Conservation (phyloP, 2,329 filamentous ascomycete genomes). For the Penicillium expansum region DNA sequence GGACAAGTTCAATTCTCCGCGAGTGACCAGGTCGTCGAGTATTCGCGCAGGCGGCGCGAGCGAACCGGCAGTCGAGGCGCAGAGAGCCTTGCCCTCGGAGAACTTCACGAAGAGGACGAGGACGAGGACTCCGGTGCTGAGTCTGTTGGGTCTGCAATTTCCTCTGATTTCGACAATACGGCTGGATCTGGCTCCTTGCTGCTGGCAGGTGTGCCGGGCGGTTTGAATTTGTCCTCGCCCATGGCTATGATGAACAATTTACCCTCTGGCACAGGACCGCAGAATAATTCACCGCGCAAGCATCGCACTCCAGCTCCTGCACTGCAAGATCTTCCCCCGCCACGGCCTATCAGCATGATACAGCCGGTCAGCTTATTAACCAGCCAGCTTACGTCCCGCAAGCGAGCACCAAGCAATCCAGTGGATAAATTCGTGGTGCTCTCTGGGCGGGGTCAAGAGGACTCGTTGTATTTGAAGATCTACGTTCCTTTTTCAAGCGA, state of each 20-base stretch:
- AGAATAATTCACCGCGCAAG: conserved; percentile 53
- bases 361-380: conserved; percentile 58
- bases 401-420: conserved; percentile 58
- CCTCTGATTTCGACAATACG: conserved; percentile 55
- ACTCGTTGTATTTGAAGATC: conserved; percentile 62
- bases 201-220: conserved; percentile 48
- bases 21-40: conserved; percentile 37
- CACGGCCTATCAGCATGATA: conserved; percentile 60
- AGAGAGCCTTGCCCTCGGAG: conserved; percentile 31
- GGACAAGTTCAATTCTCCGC: conserved; percentile 51
- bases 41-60: conserved; percentile 28
- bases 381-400: conserved; percentile 56
- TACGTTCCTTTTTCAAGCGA: conserved; percentile 60
- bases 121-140: conserved; percentile 44
- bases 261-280: conserved; percentile 33
- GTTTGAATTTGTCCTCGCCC: conserved; percentile 51
- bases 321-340: conserved; percentile 58
- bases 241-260: conserved; percentile 44
- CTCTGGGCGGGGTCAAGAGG: conserved; percentile 59
- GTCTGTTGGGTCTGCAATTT: conserved; percentile 50
- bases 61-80: conserved; percentile 29
- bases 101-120: conserved; percentile 43
- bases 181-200: conserved; percentile 55
- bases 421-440: conserved; percentile 60
- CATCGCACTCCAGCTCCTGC: conserved; percentile 46